Conservation (phyloP, 208 protist species). For the Trypanosomatidae sp. region DNA sequence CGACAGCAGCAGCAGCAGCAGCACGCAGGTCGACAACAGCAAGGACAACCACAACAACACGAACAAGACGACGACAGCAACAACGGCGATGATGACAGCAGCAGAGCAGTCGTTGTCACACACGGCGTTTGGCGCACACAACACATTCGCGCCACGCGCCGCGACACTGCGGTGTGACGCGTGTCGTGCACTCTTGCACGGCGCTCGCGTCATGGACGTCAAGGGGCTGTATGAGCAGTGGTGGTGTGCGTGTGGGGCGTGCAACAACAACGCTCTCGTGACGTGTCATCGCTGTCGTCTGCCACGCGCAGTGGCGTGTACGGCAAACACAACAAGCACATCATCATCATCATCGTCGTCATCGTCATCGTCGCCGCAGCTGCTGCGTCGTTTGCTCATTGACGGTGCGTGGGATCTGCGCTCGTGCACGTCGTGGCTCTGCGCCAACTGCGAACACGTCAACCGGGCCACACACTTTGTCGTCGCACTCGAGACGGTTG, state of each 20-base stretch:
- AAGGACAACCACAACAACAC: too few relatives aligned
- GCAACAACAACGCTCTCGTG: conserved; percentile 10
- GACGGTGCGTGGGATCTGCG: conserved; percentile 27
- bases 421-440: conserved; percentile 51
- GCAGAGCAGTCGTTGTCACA: too few relatives aligned
- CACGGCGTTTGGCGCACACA: conserved; percentile 18
- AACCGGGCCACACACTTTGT: conserved; percentile 42
- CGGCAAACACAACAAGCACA: too few relatives aligned
- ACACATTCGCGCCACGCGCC: conserved; percentile 22
- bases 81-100: too few relatives aligned
- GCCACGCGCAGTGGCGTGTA: conserved; percentile 15
- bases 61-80: too few relatives aligned
- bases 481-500: conserved; percentile 4
- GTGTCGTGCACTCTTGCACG: conserved; percentile 33
- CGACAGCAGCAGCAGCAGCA: too few relatives aligned
- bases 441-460: conserved; percentile 41
- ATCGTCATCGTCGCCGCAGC: too few relatives aligned
- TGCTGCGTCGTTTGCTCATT: conserved; percentile 14
- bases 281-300: conserved; percentile 53
- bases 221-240: too few relatives aligned
- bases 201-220: conserved; percentile 6
- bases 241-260: conserved; percentile 54
- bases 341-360: too few relatives aligned
- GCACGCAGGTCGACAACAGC: too few relatives aligned
- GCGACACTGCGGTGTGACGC: conserved; percentile 19